phyloP scores from a whole-genome alignment of 306 rosid genomes.

The Castanea sativa region DNA sequence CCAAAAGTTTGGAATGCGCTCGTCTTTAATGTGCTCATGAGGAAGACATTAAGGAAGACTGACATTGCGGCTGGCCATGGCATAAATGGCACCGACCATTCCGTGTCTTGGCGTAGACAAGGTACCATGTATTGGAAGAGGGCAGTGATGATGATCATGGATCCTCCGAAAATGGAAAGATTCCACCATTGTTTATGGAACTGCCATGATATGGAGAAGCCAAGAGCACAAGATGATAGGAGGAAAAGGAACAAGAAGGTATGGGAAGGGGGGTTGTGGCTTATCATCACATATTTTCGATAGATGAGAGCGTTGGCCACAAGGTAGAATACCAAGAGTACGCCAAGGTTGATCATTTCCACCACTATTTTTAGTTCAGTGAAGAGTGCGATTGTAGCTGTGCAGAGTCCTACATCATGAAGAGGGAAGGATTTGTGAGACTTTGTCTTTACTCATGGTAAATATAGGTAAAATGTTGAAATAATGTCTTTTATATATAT shows the following conservation, averaged over 20 bases:
- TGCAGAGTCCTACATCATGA: constrained; percentile 65
- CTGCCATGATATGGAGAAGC: constrained; percentile 75
- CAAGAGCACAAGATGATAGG: constrained; percentile 59
- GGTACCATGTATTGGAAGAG: constrained; percentile 59
- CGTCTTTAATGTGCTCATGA: constrained; percentile 58
- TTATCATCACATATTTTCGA: constrained; percentile 57
- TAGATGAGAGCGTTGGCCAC: constrained; percentile 90
- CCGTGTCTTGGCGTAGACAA: constrained; percentile 8
- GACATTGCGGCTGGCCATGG: constrained; percentile 91
- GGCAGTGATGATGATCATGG: constrained; percentile 48
- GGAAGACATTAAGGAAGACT: constrained; percentile 75
- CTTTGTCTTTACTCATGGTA: not conserved
- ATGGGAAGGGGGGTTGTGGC: constrained; percentile 46
- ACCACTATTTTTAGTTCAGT: constrained; percentile 70
- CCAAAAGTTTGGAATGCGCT: constrained; percentile 67
- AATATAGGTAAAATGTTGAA: not conserved
- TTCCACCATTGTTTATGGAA: constrained; percentile 66
- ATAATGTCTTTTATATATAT: too few species aligned
- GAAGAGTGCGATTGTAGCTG: constrained; percentile 84
- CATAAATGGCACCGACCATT: constrained; percentile 85
- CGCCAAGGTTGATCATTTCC: constrained; percentile 69
- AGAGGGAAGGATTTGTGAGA: not conserved
- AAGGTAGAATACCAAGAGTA: constrained; percentile 80
- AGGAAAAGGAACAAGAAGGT: constrained; percentile 63
- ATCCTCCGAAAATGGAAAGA: constrained; percentile 45